Conservation (phyloP, 352 stramenopile species). For the Phytophthora meadii region DNA sequence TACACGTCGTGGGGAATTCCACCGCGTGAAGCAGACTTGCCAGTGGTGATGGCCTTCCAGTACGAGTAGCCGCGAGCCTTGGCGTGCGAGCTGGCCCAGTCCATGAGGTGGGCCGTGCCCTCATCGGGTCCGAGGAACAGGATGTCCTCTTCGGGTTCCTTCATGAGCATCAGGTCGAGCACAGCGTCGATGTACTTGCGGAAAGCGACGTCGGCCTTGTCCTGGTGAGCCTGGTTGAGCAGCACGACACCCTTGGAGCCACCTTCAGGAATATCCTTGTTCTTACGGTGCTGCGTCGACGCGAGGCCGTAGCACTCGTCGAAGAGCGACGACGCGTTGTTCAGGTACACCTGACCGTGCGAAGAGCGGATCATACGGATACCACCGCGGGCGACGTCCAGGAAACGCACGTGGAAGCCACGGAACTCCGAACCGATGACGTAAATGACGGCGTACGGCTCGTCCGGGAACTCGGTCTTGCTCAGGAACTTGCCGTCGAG, state of each 20-base stretch:
- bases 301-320: conserved; percentile 97
- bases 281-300: conserved; percentile 98
- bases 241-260: conserved; percentile 97
- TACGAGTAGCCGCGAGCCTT: conserved; percentile 94
- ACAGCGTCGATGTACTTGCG: conserved; percentile 98
- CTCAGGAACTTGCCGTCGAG: conserved; percentile 80
- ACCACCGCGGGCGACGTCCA: conserved; percentile 96
- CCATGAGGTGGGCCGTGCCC: conserved; percentile 97
- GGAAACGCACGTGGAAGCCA: conserved; percentile 98
- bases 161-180: conserved; percentile 96
- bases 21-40: conserved; percentile 93
- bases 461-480: conserved; percentile 79
- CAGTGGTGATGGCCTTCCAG: conserved; percentile 96
- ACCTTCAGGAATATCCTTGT: conserved; percentile 99
- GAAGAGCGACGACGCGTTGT: conserved; percentile 93
- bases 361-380: conserved; percentile 93
- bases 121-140: conserved; percentile 98
- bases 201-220: conserved; percentile 91
- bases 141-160: conserved; percentile 95
- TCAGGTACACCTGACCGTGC: conserved; percentile 91
- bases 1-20: conserved; percentile 99
- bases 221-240: conserved; percentile 91
- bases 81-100: conserved; percentile 95
- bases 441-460: conserved; percentile 95
- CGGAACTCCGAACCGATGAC: conserved; percentile 96